Evolutionary conservation across 768 basidiomycete genomes (phyloP).

Genomic region (Boletus speciosus): DNA sequence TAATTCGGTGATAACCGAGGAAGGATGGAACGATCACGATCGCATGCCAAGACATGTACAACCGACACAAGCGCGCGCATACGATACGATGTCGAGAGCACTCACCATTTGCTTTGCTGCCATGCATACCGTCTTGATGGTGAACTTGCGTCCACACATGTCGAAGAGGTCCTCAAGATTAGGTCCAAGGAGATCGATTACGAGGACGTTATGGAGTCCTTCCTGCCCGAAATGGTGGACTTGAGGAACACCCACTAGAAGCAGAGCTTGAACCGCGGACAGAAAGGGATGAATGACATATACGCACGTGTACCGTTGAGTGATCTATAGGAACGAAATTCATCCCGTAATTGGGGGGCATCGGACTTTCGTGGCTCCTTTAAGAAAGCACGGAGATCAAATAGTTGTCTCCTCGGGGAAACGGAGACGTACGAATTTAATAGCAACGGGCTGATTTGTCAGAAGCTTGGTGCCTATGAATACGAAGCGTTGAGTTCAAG

Average conservation of each 20-base stretch:
- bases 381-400: conserved; percentile 16
- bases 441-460: conserved; percentile 85
- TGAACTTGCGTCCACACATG: conserved; percentile 98
- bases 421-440: conserved; percentile 81
- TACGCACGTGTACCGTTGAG: conserved; percentile 82
- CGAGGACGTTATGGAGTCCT: conserved; percentile 93
- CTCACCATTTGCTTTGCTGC: conserved; percentile 98
- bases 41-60: neutral
- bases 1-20: conserved; percentile 6
- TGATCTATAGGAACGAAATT: conserved; percentile 96
- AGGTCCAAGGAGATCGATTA: conserved; percentile 94
- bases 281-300: neutral
- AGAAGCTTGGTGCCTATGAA: conserved; percentile 76
- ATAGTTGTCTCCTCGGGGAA: conserved; percentile 7
- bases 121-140: conserved; percentile 98
- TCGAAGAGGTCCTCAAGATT: conserved; percentile 98
- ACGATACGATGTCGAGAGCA: neutral
- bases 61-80: neutral
- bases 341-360: conserved; percentile 95
- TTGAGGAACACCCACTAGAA: conserved; percentile 89
- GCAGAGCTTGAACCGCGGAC: conserved; percentile 12
- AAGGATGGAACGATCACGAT: neutral
- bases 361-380: conserved; percentile 96
- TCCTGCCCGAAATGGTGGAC: conserved; percentile 99
- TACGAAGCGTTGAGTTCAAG: conserved; percentile 12